Conservation (phyloP, 805 yeast species). For the Teunomyces panamensis region DNA sequence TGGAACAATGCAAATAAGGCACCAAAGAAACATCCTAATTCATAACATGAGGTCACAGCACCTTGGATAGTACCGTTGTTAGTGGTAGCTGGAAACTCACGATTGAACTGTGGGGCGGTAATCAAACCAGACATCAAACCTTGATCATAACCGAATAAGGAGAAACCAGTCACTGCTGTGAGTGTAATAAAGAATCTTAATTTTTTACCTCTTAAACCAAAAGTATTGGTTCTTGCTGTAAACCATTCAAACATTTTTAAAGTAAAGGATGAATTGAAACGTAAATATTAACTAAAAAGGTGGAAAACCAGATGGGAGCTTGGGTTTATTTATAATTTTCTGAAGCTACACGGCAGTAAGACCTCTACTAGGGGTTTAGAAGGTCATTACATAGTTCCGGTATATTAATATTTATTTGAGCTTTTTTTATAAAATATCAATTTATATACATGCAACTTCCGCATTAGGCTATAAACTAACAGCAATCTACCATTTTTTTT, state of each 20-base stretch:
- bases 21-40: slow-evolving; percentile 41
- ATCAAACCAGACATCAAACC: slow-evolving; percentile 46
- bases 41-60: slow-evolving; percentile 27
- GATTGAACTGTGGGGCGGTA: slow-evolving; percentile 35
- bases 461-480: background rate
- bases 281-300: background rate
- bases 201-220: slow-evolving; percentile 54
- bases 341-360: background rate
- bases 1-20: slow-evolving; percentile 38
- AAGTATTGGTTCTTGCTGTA: slow-evolving; percentile 45
- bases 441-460: background rate
- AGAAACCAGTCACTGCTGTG: slow-evolving; percentile 29
- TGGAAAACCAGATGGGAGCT: background rate
- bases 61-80: slow-evolving; percentile 25
- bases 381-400: background rate
- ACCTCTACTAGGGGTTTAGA: background rate
- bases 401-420: background rate
- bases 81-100: slow-evolving; percentile 38
- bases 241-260: slow-evolving; percentile 9
- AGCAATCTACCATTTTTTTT: background rate
- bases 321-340: slow-evolving; percentile 3
- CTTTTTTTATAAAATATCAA: background rate
- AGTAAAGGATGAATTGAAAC: slow-evolving; percentile 2
- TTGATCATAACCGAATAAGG: slow-evolving; percentile 34
- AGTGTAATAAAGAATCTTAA: slow-evolving; percentile 28